Evolutionary conservation across 2,329 filamentous ascomycete species (phyloP), one percentile per base, ranked within the genome.

Genomic region (Metarhizium humberi): DNA sequence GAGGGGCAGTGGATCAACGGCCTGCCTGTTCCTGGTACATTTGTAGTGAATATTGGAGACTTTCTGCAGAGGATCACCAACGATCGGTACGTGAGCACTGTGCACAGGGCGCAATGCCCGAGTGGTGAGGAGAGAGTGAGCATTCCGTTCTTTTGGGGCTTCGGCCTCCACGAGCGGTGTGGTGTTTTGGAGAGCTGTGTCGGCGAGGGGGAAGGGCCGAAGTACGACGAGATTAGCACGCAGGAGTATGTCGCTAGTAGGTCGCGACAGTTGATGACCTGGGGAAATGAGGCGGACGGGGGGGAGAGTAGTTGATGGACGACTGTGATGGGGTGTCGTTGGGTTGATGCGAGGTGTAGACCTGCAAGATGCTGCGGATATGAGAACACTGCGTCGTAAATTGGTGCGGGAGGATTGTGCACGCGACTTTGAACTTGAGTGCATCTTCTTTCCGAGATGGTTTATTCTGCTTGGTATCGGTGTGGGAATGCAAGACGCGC

Each of bases 11-110:
- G 75, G 75, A 64, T 77, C 32, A 65, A 67, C 13, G 73, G 73
- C 0, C 57, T 60, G 4, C 72, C 75, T 3, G 62, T 75, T 1
- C 66, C 68, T 1, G 71, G 68, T 1, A 69, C 75, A 0, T 70
- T 78, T 47, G 74, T 79, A 16, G 74, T 79, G 16, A 79, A 79
- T 52, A 73, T 79, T 18, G 77, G 71, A 6, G 75, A 79, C 60
- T 76, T 73, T 53, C 62, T 80, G 57, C 76, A 76, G 70, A 69
- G 76, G 16, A 76, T 74, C 66, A 78, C 75, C 1, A 80, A 80
- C 54, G 76, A 74, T 16, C 54, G 65, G 49, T 79, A 76, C 55
- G 69, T 75, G 53, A 75, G 71, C 45, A 78, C 74, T 0, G 70
- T 79, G n/a, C 77, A 78, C 57, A 64, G 75, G 1, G 76, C 73